A percentile compares a stretch with the other conserved stretches of the same genome.
Conservation (phyloP, 805 yeast genomes). For the Metschnikowia lochheadii region DNA sequence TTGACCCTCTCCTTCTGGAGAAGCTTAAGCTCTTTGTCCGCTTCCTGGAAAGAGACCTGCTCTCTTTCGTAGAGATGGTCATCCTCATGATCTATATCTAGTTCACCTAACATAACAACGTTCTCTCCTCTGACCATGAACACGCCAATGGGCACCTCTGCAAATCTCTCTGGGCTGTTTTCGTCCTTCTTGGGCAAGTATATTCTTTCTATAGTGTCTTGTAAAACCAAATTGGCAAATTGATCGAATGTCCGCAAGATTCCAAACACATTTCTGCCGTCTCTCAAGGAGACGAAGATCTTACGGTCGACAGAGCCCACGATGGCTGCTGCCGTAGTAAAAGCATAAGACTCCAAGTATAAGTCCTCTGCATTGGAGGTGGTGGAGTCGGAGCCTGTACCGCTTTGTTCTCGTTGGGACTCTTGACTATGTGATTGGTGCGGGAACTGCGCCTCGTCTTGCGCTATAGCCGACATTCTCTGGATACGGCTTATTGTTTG, state of each 20-base stretch:
- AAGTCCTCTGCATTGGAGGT: constrained; percentile 48
- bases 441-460: constrained; percentile 5
- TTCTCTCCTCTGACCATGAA: constrained; percentile 94
- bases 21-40: constrained; percentile 42
- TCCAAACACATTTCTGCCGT: constrained; percentile 85
- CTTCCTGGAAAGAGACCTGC: constrained; percentile 59
- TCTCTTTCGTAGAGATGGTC: constrained; percentile 53
- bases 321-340: constrained; percentile 86
- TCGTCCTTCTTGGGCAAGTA: constrained; percentile 47
- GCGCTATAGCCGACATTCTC: constrained; percentile 11
- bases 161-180: constrained; percentile 48
- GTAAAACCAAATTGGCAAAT: constrained; percentile 87
- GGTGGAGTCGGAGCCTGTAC: constrained; percentile 1
- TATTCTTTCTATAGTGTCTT: constrained; percentile 84
- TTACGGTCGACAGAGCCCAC: constrained; percentile 81
- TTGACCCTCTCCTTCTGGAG: constrained; percentile 31
- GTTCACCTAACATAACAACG: constrained; percentile 88
- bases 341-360: constrained; percentile 74
- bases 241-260: constrained; percentile 93
- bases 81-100: constrained; percentile 85
- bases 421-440: constrained; percentile 1
- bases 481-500: not conserved
- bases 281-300: constrained; percentile 81
- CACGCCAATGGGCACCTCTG: constrained; percentile 75
- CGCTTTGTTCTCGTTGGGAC: constrained; percentile 1